Evolutionary conservation across 768 basidiomycete species (phyloP).

Genomic region (Galerina sulciceps): DNA sequence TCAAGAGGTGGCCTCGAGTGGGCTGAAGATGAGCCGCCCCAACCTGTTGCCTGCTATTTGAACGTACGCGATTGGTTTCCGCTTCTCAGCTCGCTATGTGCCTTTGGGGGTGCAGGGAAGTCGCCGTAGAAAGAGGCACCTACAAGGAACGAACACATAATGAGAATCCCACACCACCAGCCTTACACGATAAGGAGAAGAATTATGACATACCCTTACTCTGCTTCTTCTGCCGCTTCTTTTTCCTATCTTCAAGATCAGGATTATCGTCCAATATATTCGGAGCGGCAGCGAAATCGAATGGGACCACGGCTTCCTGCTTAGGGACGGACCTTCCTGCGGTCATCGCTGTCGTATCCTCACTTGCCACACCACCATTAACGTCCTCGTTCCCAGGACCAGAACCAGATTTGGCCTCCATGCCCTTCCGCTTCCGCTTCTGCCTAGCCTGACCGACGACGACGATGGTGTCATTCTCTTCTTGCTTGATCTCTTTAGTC

Average conservation of each 20-base stretch:
- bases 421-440: conserved; percentile 61
- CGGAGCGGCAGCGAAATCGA: conserved; percentile 71
- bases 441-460: conserved; percentile 68
- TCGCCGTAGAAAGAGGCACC: conserved; percentile 49
- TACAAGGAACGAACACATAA: conserved; percentile 30
- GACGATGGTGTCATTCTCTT: conserved; percentile 74
- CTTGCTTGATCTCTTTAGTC: conserved; percentile 26
- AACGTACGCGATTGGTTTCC: conserved; percentile 77
- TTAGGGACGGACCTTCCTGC: conserved; percentile 20
- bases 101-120: conserved; percentile 70
- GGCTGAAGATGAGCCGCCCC: too few species aligned
- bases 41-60: conserved; percentile 37
- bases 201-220: conserved; percentile 29
- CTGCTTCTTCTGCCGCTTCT: conserved; percentile 50
- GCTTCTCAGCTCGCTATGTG: conserved; percentile 64
- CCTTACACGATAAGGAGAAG: neutral
- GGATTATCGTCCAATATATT: conserved; percentile 73
- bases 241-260: conserved; percentile 44
- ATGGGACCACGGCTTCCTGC: conserved; percentile 46
- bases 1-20: too few species aligned
- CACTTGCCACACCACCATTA: neutral
- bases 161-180: conserved; percentile 1
- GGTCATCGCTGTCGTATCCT: conserved; percentile 23
- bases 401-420: conserved; percentile 2
- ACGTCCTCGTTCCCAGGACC: neutral